Evolutionary conservation across 2,329 filamentous ascomycete species (phyloP), one percentile per base, ranked within the genome.

Genomic region (Alternaria brassicae): DNA sequence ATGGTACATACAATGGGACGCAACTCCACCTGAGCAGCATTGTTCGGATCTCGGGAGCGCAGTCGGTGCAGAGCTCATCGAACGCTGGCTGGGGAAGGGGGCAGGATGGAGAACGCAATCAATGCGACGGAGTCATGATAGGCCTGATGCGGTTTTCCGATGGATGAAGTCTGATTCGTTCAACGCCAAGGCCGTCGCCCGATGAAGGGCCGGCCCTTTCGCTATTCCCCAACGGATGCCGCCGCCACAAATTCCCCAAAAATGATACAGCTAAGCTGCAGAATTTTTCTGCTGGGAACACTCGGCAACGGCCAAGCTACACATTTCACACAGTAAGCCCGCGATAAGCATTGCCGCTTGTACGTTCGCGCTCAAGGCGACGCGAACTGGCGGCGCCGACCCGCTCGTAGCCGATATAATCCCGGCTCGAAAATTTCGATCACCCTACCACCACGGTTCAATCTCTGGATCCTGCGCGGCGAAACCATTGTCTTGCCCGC

Each of bases 171-270:
- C 53, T 53, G 45, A 55, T 25, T 51, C 45, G 51, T 58, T 60
- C 50, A 34, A 49, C 45, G 68, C 58, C 56, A 67, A 68, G 53
- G 8, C 48, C 39, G 48, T 56, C 51, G 55, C 56, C 65, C 69
- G 69, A 67, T 37, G 50, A 74, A 60, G 71, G 66, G 56, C 67
- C 67, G 71, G 67, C 57, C 70, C 68, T 66, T 55, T 19, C 55
- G 49, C 65, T 58, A 65, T 51, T 40, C 58, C 64, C 56, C 47
- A 58, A 61, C 45, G 19, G 36, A 32, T 21, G 37, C 48, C 45
- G 58, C 62, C 59, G 61, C 67, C 66, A 66, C 63, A 45, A 36
- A 61, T 59, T 48, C 41, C 40, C 58, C 54, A 52, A 60, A 67
- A 39, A 40, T 30, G 54, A 62, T 42, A 40, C 42, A 60, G 34